These are phyloP conservation scores for Oidiodendron maius DNA, from an alignment of 495 filamentous ascomycete genomes.

Conservation along the genomic window DNA sequence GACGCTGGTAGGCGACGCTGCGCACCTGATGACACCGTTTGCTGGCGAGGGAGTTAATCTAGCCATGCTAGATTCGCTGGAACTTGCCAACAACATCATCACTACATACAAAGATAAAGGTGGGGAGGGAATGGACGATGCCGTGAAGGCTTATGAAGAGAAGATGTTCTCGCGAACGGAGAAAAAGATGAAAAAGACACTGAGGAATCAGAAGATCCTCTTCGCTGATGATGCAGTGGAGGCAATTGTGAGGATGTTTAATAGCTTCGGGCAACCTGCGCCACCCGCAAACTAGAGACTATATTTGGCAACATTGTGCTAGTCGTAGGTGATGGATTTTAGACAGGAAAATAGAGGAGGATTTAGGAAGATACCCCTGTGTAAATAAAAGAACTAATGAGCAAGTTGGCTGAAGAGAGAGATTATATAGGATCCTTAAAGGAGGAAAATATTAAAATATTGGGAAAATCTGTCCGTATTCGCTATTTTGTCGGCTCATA, in stretches of 20 bases:
- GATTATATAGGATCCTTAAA: not conserved
- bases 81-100: conserved; percentile 35
- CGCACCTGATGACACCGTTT: conserved; percentile 57
- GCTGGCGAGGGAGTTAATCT: conserved; percentile 57
- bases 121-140: conserved; percentile 10
- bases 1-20: conserved; percentile 58
- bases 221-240: conserved; percentile 12
- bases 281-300: not conserved
- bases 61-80: conserved; percentile 50
- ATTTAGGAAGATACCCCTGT: not conserved
- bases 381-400: not conserved
- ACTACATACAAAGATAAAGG: not conserved
- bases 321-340: not conserved
- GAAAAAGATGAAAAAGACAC: conserved; percentile 1
- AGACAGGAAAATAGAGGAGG: not conserved
- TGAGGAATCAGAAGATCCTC: conserved; percentile 11
- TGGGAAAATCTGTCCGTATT: too few relatives aligned
- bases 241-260: conserved; percentile 13
- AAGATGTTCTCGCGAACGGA: conserved; percentile 20
- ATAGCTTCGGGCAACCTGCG: conserved; percentile 3
- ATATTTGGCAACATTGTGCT: not conserved
- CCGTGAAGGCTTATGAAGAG: conserved; percentile 19
- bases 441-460: too few relatives aligned
- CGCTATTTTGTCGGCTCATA: too few relatives aligned
- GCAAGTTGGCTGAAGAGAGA: not conserved